Conservation (phyloP, 768 basidiomycete species). For the Suillus weaverae region DNA sequence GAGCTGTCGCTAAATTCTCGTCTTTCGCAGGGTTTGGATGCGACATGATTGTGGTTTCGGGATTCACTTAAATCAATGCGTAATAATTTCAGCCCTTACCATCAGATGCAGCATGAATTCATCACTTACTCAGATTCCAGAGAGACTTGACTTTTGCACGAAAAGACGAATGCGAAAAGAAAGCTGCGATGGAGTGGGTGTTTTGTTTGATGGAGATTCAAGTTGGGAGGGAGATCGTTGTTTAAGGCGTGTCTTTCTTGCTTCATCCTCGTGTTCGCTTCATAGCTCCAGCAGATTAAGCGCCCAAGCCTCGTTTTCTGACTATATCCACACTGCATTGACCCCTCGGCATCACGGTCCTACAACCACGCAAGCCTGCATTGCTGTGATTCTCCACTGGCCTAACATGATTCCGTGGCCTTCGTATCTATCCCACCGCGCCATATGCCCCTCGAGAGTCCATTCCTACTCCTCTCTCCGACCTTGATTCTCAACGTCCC, state of each 20-base stretch:
- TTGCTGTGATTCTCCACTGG: background rate
- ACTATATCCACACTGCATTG: background rate
- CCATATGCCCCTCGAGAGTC: background rate
- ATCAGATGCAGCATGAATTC: background rate
- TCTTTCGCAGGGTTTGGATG: background rate
- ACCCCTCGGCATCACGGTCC: background rate
- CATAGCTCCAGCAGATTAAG: background rate
- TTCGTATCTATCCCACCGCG: background rate
- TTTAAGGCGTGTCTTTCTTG: too few species aligned
- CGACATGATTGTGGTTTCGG: background rate
- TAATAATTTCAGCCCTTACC: background rate
- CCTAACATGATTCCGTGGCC: background rate
- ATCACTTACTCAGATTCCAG: background rate
- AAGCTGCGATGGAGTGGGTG: background rate
- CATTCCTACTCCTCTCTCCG: background rate
- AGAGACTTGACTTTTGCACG: too few species aligned
- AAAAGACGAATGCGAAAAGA: background rate
- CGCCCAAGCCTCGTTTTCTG: background rate
- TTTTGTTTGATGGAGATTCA: background rate
- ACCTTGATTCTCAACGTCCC: background rate
- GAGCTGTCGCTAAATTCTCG: too few species aligned
- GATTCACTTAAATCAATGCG: background rate
- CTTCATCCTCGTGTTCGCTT: too few species aligned
- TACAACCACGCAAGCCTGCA: background rate
- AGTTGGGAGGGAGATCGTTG: too few species aligned